Evolutionary conservation across 2,329 filamentous ascomycete genomes (phyloP).

Genomic region (Scedosporium aurantiacum): DNA sequence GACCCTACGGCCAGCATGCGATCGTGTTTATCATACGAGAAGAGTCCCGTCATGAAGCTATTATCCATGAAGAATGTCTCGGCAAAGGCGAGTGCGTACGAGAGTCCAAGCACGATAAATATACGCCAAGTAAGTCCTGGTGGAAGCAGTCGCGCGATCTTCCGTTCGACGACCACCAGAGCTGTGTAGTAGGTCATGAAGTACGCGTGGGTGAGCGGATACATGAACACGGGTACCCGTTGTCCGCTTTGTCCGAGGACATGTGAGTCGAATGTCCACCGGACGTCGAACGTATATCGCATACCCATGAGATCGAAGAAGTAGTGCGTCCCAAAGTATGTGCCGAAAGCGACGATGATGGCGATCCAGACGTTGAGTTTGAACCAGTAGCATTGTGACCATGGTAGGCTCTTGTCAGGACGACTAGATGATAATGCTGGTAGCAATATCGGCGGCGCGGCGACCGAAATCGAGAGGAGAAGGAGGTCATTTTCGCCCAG

Average conservation of each 20-base stretch:
- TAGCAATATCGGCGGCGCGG: constrained; percentile 1
- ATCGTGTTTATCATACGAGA: constrained; percentile 6
- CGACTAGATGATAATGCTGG: neutral
- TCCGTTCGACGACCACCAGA: constrained; percentile 6
- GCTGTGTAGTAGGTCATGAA: constrained; percentile 9
- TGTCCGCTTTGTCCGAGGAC: constrained; percentile 8
- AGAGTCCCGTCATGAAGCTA: constrained; percentile 8
- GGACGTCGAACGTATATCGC: constrained; percentile 10
- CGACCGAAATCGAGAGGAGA: constrained; percentile 6
- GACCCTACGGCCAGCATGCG: constrained; percentile 11
- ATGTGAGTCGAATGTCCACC: constrained; percentile 8
- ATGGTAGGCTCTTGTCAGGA: neutral
- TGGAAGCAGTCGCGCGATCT: neutral
- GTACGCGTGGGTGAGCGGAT: constrained; percentile 12
- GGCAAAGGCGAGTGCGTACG: constrained; percentile 9
- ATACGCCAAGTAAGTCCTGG: neutral
- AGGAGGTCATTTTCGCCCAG: constrained; percentile 10
- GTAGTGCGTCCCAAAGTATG: constrained; percentile 11
- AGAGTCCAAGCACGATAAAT: constrained; percentile 3
- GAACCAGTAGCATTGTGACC: constrained; percentile 8
- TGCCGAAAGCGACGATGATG: constrained; percentile 11
- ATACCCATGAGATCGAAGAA: constrained; percentile 14
- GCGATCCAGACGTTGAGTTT: constrained; percentile 11
- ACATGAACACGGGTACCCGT: constrained; percentile 11
- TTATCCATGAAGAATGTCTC: constrained; percentile 12